Conservation (phyloP, 768 basidiomycete species). For the Phylloporus sp. region DNA sequence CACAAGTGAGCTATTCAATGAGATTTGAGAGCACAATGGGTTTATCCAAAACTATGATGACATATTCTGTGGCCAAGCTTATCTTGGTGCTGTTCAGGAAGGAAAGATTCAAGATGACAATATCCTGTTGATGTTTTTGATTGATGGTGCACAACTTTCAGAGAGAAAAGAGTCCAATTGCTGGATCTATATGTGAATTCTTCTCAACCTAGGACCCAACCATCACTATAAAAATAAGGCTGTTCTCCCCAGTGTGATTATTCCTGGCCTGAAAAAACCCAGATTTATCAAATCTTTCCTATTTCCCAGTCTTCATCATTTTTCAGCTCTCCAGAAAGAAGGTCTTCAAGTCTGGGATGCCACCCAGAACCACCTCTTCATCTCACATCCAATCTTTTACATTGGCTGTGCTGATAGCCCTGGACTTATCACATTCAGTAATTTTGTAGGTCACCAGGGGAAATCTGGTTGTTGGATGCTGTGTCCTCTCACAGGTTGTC, state of each 20-base stretch:
- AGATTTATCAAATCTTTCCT: constrained; percentile 28
- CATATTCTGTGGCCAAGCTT: neutral
- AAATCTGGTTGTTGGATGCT: neutral
- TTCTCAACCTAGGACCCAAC: constrained; percentile 15
- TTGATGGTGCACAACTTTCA: constrained; percentile 39
- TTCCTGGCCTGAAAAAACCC: constrained; percentile 32
- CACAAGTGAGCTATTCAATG: neutral
- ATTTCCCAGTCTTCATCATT: constrained; percentile 10
- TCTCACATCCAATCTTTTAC: neutral
- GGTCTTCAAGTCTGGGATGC: constrained; percentile 23
- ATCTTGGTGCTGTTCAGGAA: neutral
- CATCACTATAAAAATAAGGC: neutral
- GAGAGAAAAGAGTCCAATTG: constrained; percentile 2
- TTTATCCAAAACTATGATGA: neutral
- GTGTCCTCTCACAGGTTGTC: neutral
- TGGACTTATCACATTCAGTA: neutral
- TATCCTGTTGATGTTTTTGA: neutral
- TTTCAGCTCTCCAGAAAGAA: constrained; percentile 15
- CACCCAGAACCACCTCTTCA: no score
- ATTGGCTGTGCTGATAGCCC: neutral
- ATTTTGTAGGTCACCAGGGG: neutral
- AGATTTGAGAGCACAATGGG: neutral
- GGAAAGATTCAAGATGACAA: neutral
- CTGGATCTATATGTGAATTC: constrained; percentile 36
- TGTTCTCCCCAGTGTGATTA: neutral